phyloP scores from a whole-genome alignment of 2,329 filamentous ascomycete species.

The Pseudogymnoascus sp. region DNA sequence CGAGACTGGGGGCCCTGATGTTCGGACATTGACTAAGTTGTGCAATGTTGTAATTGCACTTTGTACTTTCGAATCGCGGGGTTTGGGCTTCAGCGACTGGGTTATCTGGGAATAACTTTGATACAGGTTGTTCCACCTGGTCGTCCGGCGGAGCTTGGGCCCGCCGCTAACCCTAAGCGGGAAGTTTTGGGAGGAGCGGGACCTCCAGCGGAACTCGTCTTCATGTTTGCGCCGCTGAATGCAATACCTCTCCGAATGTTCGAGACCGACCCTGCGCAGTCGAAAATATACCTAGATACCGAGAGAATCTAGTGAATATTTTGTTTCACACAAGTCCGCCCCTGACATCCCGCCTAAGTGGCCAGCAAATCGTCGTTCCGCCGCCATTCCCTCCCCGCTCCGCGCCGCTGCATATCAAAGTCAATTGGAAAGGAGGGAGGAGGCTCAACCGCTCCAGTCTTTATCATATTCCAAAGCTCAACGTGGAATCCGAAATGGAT shows the following conservation, averaged over 20 bases:
- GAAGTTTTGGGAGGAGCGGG: slow-evolving; percentile 8
- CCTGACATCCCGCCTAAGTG: background rate
- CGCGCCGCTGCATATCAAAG: slow-evolving; percentile 7
- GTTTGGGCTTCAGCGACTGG: background rate
- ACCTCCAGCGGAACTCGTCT: slow-evolving; percentile 1
- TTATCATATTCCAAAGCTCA: background rate
- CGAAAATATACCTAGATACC: background rate
- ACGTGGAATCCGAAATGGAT: background rate
- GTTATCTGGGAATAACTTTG: slow-evolving; percentile 5
- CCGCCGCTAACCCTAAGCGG: slow-evolving; percentile 6
- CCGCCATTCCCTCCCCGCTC: background rate
- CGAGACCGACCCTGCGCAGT: background rate
- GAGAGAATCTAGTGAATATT: background rate
- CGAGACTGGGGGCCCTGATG: slow-evolving; percentile 18
- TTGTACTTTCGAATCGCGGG: slow-evolving; percentile 7
- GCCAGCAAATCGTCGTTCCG: background rate
- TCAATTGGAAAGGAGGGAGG: background rate
- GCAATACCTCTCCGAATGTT: background rate
- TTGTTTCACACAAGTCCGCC: slow-evolving; percentile 3
- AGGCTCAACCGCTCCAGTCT: background rate
- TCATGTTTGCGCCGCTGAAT: background rate
- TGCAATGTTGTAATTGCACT: slow-evolving; percentile 9
- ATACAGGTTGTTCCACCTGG: slow-evolving; percentile 1
- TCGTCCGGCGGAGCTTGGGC: slow-evolving; percentile 6
- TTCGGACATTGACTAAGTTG: slow-evolving; percentile 5